These are phyloP conservation scores for Scheffersomyces parashehatae DNA, from an alignment of 1,139 yeast genomes.

Conservation along the genomic window DNA sequence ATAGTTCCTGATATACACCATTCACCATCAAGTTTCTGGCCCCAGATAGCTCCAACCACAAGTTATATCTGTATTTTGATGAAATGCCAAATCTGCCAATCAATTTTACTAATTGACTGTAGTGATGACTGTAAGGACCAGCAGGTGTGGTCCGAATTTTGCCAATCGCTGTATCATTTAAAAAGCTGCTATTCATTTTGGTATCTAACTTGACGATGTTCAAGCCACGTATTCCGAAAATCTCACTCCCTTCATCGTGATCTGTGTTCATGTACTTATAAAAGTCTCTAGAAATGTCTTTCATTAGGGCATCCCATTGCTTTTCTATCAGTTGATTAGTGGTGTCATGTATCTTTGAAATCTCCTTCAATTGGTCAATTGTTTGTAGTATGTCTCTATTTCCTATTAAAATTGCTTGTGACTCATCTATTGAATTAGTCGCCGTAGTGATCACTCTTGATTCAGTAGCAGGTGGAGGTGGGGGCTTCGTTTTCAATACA, in stretches of 20 bases:
- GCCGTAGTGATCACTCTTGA: neutral
- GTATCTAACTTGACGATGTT: conserved; percentile 23
- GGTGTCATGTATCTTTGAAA: conserved; percentile 38
- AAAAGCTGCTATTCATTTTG: conserved; percentile 5
- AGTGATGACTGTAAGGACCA: conserved; percentile 3
- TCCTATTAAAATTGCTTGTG: conserved; percentile 14
- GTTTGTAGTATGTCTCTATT: conserved; percentile 13
- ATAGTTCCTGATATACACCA: conserved; percentile 46
- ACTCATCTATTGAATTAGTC: conserved; percentile 3
- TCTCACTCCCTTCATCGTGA: conserved; percentile 19
- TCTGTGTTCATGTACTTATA: conserved; percentile 15
- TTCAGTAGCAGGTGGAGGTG: neutral
- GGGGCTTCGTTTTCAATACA: conserved; percentile 1
- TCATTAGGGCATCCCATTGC: conserved; percentile 38
- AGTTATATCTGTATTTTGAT: conserved; percentile 43
- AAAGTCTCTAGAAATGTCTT: conserved; percentile 26
- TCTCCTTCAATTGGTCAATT: conserved; percentile 28
- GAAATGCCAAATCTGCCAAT: conserved; percentile 50
- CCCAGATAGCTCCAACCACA: conserved; percentile 60
- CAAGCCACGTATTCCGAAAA: conserved; percentile 41
- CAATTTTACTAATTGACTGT: conserved; percentile 31
- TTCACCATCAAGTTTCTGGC: conserved; percentile 48
- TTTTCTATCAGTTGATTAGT: conserved; percentile 25
- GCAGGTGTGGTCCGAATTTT: conserved; percentile 1
- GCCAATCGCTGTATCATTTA: neutral